phyloP scores from a whole-genome alignment of 805 yeast genomes.

The Torulaspora gathmanii region DNA sequence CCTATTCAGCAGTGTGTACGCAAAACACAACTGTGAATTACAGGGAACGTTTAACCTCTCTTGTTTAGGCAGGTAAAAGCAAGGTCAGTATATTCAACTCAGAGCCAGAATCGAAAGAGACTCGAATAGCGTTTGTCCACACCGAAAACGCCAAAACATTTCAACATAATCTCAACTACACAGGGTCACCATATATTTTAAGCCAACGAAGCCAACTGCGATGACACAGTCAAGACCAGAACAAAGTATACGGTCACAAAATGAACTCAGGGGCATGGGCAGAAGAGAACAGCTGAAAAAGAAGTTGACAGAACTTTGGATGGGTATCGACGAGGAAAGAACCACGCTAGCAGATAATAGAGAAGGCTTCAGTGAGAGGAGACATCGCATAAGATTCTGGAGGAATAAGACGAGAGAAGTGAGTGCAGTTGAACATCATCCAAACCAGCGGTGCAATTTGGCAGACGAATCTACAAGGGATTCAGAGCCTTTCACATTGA shows the following conservation, averaged over 20 bases:
- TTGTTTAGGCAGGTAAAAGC: too few relatives aligned
- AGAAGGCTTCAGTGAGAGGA: neutral
- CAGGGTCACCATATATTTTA: neutral
- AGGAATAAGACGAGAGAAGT: neutral
- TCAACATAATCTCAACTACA: neutral
- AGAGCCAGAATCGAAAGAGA: too few relatives aligned
- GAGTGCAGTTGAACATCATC: neutral
- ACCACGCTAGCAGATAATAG: neutral
- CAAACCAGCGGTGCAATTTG: neutral
- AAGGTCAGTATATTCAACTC: too few relatives aligned
- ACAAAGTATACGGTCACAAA: neutral
- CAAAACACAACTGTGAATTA: too few relatives aligned
- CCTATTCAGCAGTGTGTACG: neutral
- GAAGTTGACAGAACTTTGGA: constrained; percentile 1
- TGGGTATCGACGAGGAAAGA: neutral
- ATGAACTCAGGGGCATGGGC: neutral
- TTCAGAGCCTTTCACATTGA: neutral
- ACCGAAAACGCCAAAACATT: neutral
- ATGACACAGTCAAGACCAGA: neutral
- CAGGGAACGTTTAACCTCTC: too few relatives aligned
- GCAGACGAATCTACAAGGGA: neutral
- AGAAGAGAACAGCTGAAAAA: neutral
- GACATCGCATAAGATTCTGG: neutral
- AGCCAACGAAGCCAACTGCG: neutral
- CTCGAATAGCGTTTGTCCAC: neutral